Base-by-base conservation (phyloP, 2,329 filamentous ascomycete genomes). In the Metarhizium rileyi region DNA sequence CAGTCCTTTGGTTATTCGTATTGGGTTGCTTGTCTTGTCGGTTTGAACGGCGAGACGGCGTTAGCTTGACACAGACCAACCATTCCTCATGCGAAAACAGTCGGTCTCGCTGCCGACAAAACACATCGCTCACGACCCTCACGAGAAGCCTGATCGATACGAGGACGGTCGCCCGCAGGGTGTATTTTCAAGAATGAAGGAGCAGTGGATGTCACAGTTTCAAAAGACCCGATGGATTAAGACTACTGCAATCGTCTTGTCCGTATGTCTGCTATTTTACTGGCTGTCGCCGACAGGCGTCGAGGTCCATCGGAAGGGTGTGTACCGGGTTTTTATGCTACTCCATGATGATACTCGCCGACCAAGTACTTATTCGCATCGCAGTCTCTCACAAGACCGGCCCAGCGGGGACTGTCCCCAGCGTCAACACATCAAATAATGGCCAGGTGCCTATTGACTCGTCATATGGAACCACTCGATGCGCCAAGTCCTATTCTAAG, bases 401-500 rank as follows among this genome's bases (percentile, higher is more conserved):
- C 7, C 26, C 14, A 38, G 35, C 23, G 18, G 44, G 40, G 25
- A 38, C 18, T 10, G 38, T 4, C 23, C 27, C 27, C 14, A 28
- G 25, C 41, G 22, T n/a, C 46, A 36, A 45, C 16, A 35, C 18
- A 12, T 28, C 44, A 23, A 57, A 55, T 51, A 55, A 70, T 53
- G 79, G 78, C 55, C 80, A 84, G 61, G 63, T 65, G 2, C 74
- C 78, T 30, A 67, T 74, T 47, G 81, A 87, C 60, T 73, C 77
- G 25, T 80, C 82, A 8, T 77, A 83, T 61, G 79, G 79, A 57
- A 83, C 86, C 55, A 75, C 79, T 41, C 86, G 81, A 70, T 98
- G 93, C 77, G 82, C 83, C 52, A 87, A 84, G 64, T 89, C 93
- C 40, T 84, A 79, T 71, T 88, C 89, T 60, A 83, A 86, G 62